These are phyloP conservation scores for Nicotiana undulata DNA, from an alignment of 257 asterid species.

Conservation along the genomic window DNA sequence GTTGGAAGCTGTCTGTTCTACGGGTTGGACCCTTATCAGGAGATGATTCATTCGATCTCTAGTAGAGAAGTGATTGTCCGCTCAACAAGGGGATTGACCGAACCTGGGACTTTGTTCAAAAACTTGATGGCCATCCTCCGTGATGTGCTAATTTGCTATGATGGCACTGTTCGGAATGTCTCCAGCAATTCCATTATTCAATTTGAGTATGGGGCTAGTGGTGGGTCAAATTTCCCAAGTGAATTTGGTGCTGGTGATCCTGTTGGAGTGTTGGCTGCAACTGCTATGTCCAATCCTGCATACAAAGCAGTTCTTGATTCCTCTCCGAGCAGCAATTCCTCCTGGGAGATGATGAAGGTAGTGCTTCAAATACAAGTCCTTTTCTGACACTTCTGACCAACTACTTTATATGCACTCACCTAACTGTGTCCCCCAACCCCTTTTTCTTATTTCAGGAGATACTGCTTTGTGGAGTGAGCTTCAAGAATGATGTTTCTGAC, in stretches of 20 bases:
- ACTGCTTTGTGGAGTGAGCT: slow-evolving; percentile 70
- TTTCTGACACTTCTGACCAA: background rate
- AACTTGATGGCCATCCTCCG: slow-evolving; percentile 95
- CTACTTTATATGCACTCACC: background rate
- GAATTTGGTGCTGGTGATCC: slow-evolving; percentile 98
- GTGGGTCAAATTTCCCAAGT: slow-evolving; percentile 34
- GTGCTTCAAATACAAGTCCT: slow-evolving; percentile 1
- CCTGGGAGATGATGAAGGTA: slow-evolving; percentile 99
- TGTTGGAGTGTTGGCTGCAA: slow-evolving; percentile 97
- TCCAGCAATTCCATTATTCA: slow-evolving; percentile 82
- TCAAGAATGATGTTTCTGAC: slow-evolving; percentile 72
- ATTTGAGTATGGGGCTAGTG: slow-evolving; percentile 71
- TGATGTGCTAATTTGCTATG: slow-evolving; percentile 82
- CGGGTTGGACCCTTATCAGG: slow-evolving; percentile 90
- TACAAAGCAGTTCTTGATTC: slow-evolving; percentile 99
- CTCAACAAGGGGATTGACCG: slow-evolving; percentile 85
- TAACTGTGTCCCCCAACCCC: slow-evolving; percentile 6
- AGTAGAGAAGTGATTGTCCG: slow-evolving; percentile 97
- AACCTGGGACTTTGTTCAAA: slow-evolving; percentile 87
- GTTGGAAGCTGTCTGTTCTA: slow-evolving; percentile 73
- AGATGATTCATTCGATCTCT: slow-evolving; percentile 85
- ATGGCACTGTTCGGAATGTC: slow-evolving; percentile 77
- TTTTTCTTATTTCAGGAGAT: slow-evolving; percentile 59
- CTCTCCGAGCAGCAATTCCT: slow-evolving; percentile 87
- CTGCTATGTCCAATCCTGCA: slow-evolving; percentile 99